Evolutionary conservation across 805 yeast species (phyloP).

Genomic region (Kodamaea kaohsiungensis): DNA sequence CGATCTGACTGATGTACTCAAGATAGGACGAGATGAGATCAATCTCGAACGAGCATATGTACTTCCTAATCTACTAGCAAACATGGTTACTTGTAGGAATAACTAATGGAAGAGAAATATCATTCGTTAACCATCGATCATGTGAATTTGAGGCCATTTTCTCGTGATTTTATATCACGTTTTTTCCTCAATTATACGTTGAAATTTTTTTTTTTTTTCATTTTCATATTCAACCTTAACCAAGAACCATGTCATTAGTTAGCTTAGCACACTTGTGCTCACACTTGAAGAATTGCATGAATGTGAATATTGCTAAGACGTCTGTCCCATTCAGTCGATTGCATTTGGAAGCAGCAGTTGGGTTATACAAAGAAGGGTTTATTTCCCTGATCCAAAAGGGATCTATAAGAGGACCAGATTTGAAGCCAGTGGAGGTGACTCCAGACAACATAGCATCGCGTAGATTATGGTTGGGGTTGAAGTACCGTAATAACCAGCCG

Average conservation of each 20-base stretch:
- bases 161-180: no score
- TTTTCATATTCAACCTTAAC: neutral
- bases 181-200: no score
- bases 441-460: constrained; percentile 85
- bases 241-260: constrained; percentile 70
- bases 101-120: neutral
- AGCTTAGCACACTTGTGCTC: constrained; percentile 82
- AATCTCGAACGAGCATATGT: constrained; percentile 4
- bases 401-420: constrained; percentile 81
- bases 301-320: constrained; percentile 72
- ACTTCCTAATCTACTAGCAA: constrained; percentile 1
- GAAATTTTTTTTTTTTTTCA: no score
- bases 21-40: neutral
- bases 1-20: neutral
- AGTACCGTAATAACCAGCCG: constrained; percentile 78
- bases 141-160: neutral
- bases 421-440: constrained; percentile 70
- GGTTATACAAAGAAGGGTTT: constrained; percentile 89
- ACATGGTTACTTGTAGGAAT: neutral
- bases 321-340: constrained; percentile 80
- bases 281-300: constrained; percentile 84
- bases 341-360: constrained; percentile 80
- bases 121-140: neutral
- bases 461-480: constrained; percentile 88
- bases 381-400: constrained; percentile 84